Base-by-base conservation (phyloP, 352 stramenopile genomes). In the Blastocystis hominis region DNA sequence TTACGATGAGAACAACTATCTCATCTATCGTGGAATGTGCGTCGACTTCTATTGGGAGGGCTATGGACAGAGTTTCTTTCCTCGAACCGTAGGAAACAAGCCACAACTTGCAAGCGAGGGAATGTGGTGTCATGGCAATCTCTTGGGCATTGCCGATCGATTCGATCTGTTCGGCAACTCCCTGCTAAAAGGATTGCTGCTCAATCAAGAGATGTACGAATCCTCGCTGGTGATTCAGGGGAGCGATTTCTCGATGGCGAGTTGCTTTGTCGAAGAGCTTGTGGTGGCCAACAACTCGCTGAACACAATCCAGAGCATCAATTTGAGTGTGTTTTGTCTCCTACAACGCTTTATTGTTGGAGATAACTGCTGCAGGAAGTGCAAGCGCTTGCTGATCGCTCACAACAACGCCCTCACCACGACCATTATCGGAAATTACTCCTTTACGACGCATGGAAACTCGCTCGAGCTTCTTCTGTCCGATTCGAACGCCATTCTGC, bases 1-100 rank as follows among this genome's bases (percentile, higher is more conserved):
- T 53, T 84, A 84, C 55, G 53, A 84, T 30, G 38, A 68, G 40
- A 30, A 68, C 9, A 66, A 84, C 50, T 10, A 84, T 9, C 30
- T 84, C 15, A 5, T 68, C 1, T 84, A 84, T n/a, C 7, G 30
- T 20, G 72, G 72, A 47, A 5, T 84, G 24, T 44, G 20, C 17
- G 55, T 84, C 5, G 17, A 55, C 20, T 15, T 38, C 20, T 69
- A 36, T 36, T 68, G 72, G 47, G 72, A 84, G 36, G 72, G 72
- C 0, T 84, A 55, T 46, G 72, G 72, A 47, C 34, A 24, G 44
- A 40, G 15, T 3, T 80, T 47, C 70, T 62, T 62, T 40, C 70
- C 70, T 10, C 34, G 36, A 20, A 6, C n/a, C 5, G 6, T 13
- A 3, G 40, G 4, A 0, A 64, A 84, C 46, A 15, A 40, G 3